Conservation (phyloP, 768 basidiomycete genomes). For the Gloeophyllum trabeum region DNA sequence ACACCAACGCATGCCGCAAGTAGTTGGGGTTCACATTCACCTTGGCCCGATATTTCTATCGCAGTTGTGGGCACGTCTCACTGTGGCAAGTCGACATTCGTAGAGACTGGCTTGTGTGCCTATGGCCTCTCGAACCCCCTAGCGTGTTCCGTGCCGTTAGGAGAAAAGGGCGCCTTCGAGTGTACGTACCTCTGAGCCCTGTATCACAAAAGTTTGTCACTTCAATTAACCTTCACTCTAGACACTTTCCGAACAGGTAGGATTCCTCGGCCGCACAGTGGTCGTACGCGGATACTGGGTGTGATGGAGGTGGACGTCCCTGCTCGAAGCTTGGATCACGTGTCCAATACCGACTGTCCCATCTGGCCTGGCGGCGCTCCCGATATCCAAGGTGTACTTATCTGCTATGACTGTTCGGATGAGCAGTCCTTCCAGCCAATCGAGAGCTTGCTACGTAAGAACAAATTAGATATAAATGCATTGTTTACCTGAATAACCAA, state of each 20-base stretch:
- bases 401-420: constrained; percentile 77
- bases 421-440: constrained; percentile 54
- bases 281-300: constrained; percentile 10
- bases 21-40: neutral
- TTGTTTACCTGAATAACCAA: constrained; percentile 5
- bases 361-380: constrained; percentile 46
- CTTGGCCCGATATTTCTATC: constrained; percentile 34
- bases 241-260: constrained; percentile 29
- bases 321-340: constrained; percentile 7
- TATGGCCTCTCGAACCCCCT: constrained; percentile 16
- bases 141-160: neutral
- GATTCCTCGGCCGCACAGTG: constrained; percentile 5
- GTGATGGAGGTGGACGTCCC: constrained; percentile 20
- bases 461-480: constrained; percentile 5
- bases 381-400: constrained; percentile 62
- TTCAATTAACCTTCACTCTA: too few relatives aligned
- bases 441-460: constrained; percentile 65
- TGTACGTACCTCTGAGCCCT: neutral
- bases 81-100: constrained; percentile 81
- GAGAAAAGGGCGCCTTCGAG: neutral
- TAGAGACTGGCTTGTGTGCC: constrained; percentile 62
- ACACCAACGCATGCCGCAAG: neutral
- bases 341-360: constrained; percentile 16
- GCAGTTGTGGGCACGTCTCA: constrained; percentile 69
- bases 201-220: neutral